Percentiles rank a stretch among this genome's conserved stretches.
Evolutionary conservation across 2,329 filamentous ascomycete genomes (phyloP).

Genomic region (Talaromyces sp.): DNA sequence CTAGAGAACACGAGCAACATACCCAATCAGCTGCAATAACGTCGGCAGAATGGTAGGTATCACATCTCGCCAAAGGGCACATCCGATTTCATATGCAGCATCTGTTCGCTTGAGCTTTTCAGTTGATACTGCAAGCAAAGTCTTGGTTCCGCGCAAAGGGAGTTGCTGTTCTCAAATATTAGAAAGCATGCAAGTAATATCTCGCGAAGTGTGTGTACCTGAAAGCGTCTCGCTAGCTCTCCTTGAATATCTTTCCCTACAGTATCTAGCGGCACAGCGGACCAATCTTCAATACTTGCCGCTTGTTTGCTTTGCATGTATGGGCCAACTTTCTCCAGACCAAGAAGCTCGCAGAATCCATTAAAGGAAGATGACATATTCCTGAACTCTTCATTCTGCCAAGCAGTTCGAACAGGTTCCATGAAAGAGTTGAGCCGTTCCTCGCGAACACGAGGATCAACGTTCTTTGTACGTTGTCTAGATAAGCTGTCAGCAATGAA

Average conservation of each 20-base stretch:
- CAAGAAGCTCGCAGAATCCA: slow-evolving; percentile 76
- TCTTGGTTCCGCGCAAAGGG: slow-evolving; percentile 83
- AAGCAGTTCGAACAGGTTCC: slow-evolving; percentile 75
- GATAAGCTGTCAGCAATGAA: neutral
- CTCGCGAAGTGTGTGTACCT: slow-evolving; percentile 12
- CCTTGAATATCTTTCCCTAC: slow-evolving; percentile 77
- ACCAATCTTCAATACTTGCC: slow-evolving; percentile 79
- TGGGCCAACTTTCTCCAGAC: slow-evolving; percentile 73
- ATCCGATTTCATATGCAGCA: slow-evolving; percentile 70
- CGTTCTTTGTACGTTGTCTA: slow-evolving; percentile 74
- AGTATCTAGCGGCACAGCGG: slow-evolving; percentile 69
- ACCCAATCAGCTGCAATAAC: slow-evolving; percentile 78
- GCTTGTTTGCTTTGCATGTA: slow-evolving; percentile 75
- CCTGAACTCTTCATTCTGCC: slow-evolving; percentile 70
- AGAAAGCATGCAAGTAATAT: slow-evolving; percentile 18
- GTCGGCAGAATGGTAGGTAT: slow-evolving; percentile 82
- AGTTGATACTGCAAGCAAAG: slow-evolving; percentile 86
- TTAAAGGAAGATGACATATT: slow-evolving; percentile 70
- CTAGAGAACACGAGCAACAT: slow-evolving; percentile 23
- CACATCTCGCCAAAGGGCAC: slow-evolving; percentile 78
- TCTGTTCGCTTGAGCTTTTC: slow-evolving; percentile 79
- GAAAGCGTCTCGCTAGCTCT: slow-evolving; percentile 60
- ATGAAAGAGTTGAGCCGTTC: slow-evolving; percentile 74
- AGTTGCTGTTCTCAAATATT: slow-evolving; percentile 53
- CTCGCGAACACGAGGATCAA: slow-evolving; percentile 70